Evolutionary conservation across 495 filamentous ascomycete genomes (phyloP), one percentile per base, ranked within the genome.

Genomic region (Trichoderma erinaceum): DNA sequence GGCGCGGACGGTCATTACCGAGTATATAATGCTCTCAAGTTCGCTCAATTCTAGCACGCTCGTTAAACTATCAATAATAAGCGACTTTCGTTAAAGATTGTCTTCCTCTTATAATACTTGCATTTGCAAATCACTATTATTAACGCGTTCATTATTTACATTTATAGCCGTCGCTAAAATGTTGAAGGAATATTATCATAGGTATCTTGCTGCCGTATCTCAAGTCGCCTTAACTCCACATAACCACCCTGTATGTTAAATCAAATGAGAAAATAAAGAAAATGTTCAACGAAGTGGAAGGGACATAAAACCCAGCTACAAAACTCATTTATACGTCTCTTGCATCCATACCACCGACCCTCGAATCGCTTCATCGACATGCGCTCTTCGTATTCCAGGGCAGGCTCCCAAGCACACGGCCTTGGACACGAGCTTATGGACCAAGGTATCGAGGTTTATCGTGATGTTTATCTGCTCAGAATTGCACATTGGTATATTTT

Each of bases 331-430:
- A 12, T 61, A 61, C 8, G 27, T 32, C 16, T 18, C 23, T 25
- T 23, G 27, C 56, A 29, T 32, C 23, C 27, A 12, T 2, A 61
- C 56, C 56, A 61, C 56, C 25, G 56, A 61, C 10, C 27, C 56
- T 18, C 56, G 56, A 32, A 61, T 61, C 56, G 56, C 56, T 25
- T 61, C 56, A 10, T 61, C 56, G 10, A 61, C 56, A 61, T 61
- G 56, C 25, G 10, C 27, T n/a, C 56, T 61, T n/a, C 56, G 21
- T 4, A 61, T 61, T 25, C 56, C 56, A 1, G 56, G 56, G n/a
- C 56, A 61, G 10, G 56, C 23, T 21, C 56, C 56, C 25, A 61
- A 32, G 27, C 56, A 61, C 10, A 61, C 56, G 23, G 56, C 56
- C 23, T 32, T 61, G 23, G 56, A 61, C 23, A 25, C 56, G 10